phyloP scores from a whole-genome alignment of 768 basidiomycete genomes.

The Tricholoma hemisulphureum region DNA sequence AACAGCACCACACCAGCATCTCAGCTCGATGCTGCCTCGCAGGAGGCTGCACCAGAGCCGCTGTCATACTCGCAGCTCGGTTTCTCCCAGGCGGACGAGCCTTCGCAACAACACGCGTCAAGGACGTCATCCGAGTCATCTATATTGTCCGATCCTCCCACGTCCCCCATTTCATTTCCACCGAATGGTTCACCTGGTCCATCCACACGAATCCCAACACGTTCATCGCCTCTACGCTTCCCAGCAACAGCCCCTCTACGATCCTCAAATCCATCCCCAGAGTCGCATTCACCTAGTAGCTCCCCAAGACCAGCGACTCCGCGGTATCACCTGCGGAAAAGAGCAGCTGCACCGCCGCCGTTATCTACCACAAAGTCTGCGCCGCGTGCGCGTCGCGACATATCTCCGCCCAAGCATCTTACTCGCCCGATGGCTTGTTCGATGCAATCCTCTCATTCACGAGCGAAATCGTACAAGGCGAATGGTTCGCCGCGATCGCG shows the following conservation, averaged over 20 bases:
- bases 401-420: constrained; percentile 7
- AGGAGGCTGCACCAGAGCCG: constrained; percentile 25
- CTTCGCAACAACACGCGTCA: not conserved
- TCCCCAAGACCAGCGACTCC: constrained; percentile 13
- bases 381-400: constrained; percentile 12
- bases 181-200: constrained; percentile 8
- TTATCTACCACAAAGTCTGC: constrained; percentile 19
- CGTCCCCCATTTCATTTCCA: constrained; percentile 2
- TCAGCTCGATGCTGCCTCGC: constrained; percentile 35
- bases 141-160: constrained; percentile 13
- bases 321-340: constrained; percentile 36
- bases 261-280: constrained; percentile 15
- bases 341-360: constrained; percentile 22
- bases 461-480: constrained; percentile 13
- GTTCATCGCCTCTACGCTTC: constrained; percentile 6
- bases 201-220: not conserved
- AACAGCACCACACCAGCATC: constrained; percentile 34
- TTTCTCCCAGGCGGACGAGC: constrained; percentile 20
- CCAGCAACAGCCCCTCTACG: constrained; percentile 1
- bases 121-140: constrained; percentile 19
- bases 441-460: constrained; percentile 23
- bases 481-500: constrained; percentile 15
- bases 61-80: constrained; percentile 39
- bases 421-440: constrained; percentile 11
- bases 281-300: constrained; percentile 7